phyloP scores from a whole-genome alignment of 257 asterid species.

The Solanum commersonii region DNA sequence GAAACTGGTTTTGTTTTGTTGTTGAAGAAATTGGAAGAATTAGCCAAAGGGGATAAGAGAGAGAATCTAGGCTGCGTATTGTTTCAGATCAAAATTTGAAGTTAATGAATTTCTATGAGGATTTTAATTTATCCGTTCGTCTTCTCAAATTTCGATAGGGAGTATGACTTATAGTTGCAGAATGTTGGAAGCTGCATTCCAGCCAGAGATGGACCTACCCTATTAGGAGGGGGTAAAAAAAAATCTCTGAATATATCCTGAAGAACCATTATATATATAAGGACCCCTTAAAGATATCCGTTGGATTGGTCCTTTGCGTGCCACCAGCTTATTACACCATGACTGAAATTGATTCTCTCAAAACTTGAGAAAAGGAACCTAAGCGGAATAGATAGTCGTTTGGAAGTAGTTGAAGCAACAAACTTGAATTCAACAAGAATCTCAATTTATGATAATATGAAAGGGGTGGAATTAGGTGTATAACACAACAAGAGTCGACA shows the following conservation, averaged over 20 bases:
- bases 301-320: background rate
- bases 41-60: background rate
- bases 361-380: background rate
- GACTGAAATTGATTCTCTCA: too few relatives aligned
- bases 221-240: background rate
- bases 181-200: background rate
- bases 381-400: too few relatives aligned
- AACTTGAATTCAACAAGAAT: background rate
- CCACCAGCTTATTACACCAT: background rate
- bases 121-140: accelerated
- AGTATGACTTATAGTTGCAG: background rate
- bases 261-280: background rate
- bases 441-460: too few relatives aligned
- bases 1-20: background rate
- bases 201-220: background rate
- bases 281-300: background rate
- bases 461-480: background rate
- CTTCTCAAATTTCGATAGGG: background rate
- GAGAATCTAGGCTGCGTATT: background rate
- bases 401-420: background rate
- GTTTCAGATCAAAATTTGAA: background rate
- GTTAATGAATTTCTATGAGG: accelerated
- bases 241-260: background rate
- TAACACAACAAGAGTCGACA: background rate
- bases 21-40: background rate